These are phyloP conservation scores for Solanum medicagineum DNA, from an alignment of 257 asterid species.

Conservation along the genomic window DNA sequence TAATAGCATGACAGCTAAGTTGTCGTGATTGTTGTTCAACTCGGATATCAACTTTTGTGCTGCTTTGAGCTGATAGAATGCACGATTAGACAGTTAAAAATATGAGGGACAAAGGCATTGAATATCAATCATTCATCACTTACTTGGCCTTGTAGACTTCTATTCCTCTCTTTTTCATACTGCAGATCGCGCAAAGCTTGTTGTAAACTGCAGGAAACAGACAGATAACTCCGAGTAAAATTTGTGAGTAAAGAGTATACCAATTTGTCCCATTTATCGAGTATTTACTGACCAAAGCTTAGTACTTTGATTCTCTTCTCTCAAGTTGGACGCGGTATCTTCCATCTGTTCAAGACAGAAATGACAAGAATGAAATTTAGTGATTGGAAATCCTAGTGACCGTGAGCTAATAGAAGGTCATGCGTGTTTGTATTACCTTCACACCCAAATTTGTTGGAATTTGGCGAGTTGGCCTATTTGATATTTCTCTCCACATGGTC, in stretches of 20 bases:
- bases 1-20: slow-evolving; percentile 4
- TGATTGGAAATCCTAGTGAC: not conserved
- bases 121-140: not conserved
- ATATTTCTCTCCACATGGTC: not conserved
- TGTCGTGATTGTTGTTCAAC: slow-evolving; percentile 23
- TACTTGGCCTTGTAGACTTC: slow-evolving; percentile 24
- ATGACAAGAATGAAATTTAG: not conserved
- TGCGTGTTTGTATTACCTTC: slow-evolving; percentile 17
- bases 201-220: slow-evolving; percentile 21
- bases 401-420: not conserved
- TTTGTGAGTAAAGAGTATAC: not conserved
- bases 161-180: slow-evolving; percentile 18
- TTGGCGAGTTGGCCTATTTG: not conserved
- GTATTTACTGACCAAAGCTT: slow-evolving; percentile 19
- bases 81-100: not conserved
- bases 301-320: slow-evolving; percentile 21
- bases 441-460: not conserved
- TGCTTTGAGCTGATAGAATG: slow-evolving; percentile 20
- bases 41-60: slow-evolving; percentile 3
- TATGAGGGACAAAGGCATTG: not conserved
- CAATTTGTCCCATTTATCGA: not conserved
- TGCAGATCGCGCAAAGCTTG: slow-evolving; percentile 10
- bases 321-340: slow-evolving; percentile 11
- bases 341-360: slow-evolving; percentile 9
- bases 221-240: not conserved